Evolutionary conservation across 2,329 filamentous ascomycete species (phyloP).

Genomic region (Hirsutella minnesotensis): DNA sequence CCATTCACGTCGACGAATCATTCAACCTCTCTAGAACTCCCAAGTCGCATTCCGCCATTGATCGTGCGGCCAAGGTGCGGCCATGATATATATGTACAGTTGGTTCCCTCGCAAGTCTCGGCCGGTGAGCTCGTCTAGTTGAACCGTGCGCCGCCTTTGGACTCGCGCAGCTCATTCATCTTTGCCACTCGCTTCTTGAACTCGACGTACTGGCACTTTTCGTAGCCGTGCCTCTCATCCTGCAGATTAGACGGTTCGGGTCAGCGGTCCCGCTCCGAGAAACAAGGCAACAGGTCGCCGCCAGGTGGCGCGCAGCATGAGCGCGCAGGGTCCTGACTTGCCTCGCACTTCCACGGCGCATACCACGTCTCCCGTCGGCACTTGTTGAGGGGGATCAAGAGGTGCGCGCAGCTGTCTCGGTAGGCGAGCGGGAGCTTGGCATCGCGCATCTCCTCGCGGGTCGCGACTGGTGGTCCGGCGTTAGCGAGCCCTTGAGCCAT

Average conservation of each 20-base stretch:
- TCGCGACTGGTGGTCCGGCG: conserved; percentile 47
- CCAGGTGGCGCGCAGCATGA: too few relatives aligned
- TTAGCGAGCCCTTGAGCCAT: not conserved
- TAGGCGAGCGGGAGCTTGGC: conserved; percentile 81
- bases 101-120: not conserved
- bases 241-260: too few relatives aligned
- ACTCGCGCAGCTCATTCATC: conserved; percentile 90
- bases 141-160: conserved; percentile 74
- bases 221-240: conserved; percentile 95
- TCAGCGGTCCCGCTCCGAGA: too few relatives aligned
- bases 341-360: conserved; percentile 94
- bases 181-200: conserved; percentile 98
- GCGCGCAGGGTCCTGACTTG: too few relatives aligned
- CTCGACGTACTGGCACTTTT: conserved; percentile 98
- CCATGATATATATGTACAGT: not conserved
- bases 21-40: too few relatives aligned
- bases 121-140: conserved; percentile 61
- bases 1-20: too few relatives aligned
- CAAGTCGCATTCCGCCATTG: not conserved
- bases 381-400: conserved; percentile 89
- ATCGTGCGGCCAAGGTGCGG: not conserved
- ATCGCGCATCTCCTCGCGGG: conserved; percentile 86
- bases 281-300: too few relatives aligned
- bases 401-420: conserved; percentile 88
- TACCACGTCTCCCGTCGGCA: conserved; percentile 90